phyloP scores from a whole-genome alignment of 1,139 yeast genomes.

The Yamadazyma atlantica region DNA sequence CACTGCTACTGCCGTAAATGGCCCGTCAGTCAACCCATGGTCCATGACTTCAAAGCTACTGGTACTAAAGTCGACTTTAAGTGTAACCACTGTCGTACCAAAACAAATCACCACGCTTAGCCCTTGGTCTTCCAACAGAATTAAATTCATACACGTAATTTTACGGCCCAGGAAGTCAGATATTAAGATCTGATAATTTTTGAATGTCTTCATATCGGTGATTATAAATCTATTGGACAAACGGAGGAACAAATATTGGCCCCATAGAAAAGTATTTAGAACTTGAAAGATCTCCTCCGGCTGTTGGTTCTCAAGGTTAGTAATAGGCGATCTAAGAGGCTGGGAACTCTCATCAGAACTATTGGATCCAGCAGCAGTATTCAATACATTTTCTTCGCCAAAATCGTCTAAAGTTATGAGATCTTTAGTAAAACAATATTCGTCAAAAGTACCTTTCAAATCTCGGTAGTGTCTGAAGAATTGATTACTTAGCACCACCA shows the following conservation, averaged over 20 bases:
- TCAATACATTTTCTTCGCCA: slow-evolving; percentile 24
- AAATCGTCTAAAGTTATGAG: slow-evolving; percentile 34
- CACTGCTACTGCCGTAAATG: slow-evolving; percentile 50
- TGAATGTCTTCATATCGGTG: slow-evolving; percentile 24
- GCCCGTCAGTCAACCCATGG: slow-evolving; percentile 53
- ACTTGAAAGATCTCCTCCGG: slow-evolving; percentile 32
- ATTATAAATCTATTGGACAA: slow-evolving; percentile 28
- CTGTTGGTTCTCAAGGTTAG: slow-evolving; percentile 35
- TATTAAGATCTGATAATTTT: slow-evolving; percentile 29
- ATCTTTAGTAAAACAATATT: slow-evolving; percentile 38
- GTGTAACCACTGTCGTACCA: slow-evolving; percentile 27
- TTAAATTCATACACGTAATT: slow-evolving; percentile 18
- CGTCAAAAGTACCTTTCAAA: slow-evolving; percentile 65
- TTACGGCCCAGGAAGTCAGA: slow-evolving; percentile 16
- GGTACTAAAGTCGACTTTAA: slow-evolving; percentile 26
- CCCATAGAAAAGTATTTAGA: slow-evolving; percentile 21
- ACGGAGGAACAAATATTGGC: slow-evolving; percentile 30
- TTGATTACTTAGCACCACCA: slow-evolving; percentile 60
- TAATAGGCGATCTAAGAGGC: too few relatives aligned
- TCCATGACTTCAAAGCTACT: slow-evolving; percentile 29
- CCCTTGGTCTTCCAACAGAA: slow-evolving; percentile 9
- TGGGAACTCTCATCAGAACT: slow-evolving; percentile 3
- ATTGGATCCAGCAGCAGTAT: neutral
- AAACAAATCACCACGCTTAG: slow-evolving; percentile 28
- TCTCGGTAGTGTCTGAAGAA: slow-evolving; percentile 65